Conservation (phyloP, 1,284 basidiomycete genomes). For the Malassezia equina region DNA sequence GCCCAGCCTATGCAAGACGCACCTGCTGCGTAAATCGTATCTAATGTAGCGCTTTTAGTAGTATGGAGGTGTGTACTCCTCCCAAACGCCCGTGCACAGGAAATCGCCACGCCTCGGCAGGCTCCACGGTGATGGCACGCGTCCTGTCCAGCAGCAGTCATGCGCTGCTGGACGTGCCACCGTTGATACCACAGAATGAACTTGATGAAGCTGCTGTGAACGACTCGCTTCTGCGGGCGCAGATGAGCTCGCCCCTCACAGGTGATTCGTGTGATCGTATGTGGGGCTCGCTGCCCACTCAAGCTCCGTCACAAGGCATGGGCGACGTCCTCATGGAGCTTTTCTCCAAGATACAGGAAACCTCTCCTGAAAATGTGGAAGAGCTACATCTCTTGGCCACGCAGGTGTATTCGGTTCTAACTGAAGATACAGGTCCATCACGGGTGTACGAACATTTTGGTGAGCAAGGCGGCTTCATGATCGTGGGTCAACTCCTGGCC, state of each 20-base stretch:
- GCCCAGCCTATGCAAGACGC: slow-evolving; percentile 15
- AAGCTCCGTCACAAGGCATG: background rate
- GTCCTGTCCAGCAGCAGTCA: background rate
- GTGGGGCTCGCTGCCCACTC: background rate
- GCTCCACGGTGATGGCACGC: background rate
- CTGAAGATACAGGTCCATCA: slow-evolving; percentile 16
- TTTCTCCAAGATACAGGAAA: background rate
- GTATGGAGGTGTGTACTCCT: background rate
- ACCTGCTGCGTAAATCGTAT: slow-evolving; percentile 1
- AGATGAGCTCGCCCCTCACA: background rate
- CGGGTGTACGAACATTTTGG: slow-evolving; percentile 27
- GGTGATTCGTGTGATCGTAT: background rate
- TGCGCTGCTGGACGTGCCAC: background rate
- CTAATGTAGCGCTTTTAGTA: background rate
- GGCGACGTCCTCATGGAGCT: background rate
- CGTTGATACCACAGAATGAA: background rate
- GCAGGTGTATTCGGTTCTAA: slow-evolving; percentile 23
- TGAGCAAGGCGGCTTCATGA: slow-evolving; percentile 33
- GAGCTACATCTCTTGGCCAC: background rate
- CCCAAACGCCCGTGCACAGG: background rate
- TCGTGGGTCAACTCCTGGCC: slow-evolving; percentile 33
- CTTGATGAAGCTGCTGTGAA: background rate
- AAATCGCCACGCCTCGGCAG: background rate
- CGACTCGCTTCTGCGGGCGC: background rate
- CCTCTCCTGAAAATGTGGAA: background rate